Conservation (phyloP, 495 filamentous ascomycete genomes). For the Tuber brumale region DNA sequence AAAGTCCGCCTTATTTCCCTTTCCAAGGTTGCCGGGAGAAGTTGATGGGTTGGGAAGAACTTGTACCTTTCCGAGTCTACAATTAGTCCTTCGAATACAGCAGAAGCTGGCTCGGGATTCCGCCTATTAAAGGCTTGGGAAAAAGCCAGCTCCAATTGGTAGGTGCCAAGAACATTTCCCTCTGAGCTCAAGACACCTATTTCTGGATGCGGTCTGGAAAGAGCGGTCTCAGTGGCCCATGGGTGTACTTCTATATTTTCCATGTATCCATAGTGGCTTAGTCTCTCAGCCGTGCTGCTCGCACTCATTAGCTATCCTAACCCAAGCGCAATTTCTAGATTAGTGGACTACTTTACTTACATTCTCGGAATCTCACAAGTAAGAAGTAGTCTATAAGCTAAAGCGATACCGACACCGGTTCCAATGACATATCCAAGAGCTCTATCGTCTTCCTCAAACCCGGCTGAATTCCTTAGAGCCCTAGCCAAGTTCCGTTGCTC, state of each 20-base stretch:
- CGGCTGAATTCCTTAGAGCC: conserved; percentile 13
- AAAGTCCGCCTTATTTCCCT: neutral
- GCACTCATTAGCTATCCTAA: neutral
- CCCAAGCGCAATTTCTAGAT: neutral
- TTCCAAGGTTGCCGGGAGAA: neutral
- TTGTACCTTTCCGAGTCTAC: conserved; percentile 1
- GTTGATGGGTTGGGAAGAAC: neutral
- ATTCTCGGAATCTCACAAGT: conserved; percentile 23
- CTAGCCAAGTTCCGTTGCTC: conserved; percentile 4
- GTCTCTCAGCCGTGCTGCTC: conserved; percentile 25
- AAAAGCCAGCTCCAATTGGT: neutral
- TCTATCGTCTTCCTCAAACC: conserved; percentile 24
- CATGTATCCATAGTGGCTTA: conserved; percentile 29
- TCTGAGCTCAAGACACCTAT: neutral
- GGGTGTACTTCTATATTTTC: conserved; percentile 12
- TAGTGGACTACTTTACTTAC: conserved; percentile 10
- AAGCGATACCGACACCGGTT: conserved; percentile 25
- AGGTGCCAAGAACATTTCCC: neutral
- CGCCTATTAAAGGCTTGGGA: neutral
- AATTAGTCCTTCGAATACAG: neutral
- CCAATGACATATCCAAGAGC: conserved; percentile 25
- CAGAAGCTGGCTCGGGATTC: neutral
- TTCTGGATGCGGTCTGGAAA: conserved; percentile 21
- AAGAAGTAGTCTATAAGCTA: conserved; percentile 26
- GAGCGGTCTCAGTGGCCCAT: conserved; percentile 27